These are phyloP conservation scores for Leccinum arenicola DNA, from an alignment of 768 basidiomycete species.

Conservation along the genomic window DNA sequence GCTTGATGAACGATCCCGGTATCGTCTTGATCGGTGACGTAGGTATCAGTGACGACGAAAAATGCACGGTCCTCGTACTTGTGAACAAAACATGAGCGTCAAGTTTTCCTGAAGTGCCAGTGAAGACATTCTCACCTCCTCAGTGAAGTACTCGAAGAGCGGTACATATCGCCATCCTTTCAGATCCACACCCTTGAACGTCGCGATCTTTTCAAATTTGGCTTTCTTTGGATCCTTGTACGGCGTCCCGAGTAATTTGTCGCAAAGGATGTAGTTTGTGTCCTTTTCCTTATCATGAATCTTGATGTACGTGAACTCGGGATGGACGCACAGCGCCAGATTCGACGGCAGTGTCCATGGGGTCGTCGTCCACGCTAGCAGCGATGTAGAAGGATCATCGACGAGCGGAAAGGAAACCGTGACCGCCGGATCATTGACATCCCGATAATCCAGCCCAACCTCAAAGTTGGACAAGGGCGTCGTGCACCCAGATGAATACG, in stretches of 20 bases:
- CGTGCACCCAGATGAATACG: constrained; percentile 94
- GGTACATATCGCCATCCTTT: constrained; percentile 96
- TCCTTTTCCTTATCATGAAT: constrained; percentile 88
- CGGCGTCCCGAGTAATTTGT: constrained; percentile 77
- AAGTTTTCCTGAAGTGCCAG: not conserved
- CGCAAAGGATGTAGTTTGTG: constrained; percentile 89
- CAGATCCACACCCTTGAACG: constrained; percentile 89
- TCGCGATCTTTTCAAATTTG: constrained; percentile 87
- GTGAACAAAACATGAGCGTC: not conserved
- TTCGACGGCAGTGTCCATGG: constrained; percentile 99
- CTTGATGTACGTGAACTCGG: constrained; percentile 94
- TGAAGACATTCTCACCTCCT: constrained; percentile 56
- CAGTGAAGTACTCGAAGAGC: constrained; percentile 95
- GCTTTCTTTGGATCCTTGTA: constrained; percentile 99
- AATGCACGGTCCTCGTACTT: constrained; percentile 93
- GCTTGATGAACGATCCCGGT: constrained; percentile 99
- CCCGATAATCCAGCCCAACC: constrained; percentile 87
- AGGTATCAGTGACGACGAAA: constrained; percentile 83
- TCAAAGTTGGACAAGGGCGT: constrained; percentile 98
- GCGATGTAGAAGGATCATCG: constrained; percentile 84
- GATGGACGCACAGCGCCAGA: constrained; percentile 92
- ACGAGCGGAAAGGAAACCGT: constrained; percentile 92
- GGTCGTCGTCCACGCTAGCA: constrained; percentile 98
- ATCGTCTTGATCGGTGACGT: constrained; percentile 90
- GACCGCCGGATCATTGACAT: constrained; percentile 93